Base-by-base conservation (phyloP, 1,139 yeast species). In the Candida glucosophila region DNA sequence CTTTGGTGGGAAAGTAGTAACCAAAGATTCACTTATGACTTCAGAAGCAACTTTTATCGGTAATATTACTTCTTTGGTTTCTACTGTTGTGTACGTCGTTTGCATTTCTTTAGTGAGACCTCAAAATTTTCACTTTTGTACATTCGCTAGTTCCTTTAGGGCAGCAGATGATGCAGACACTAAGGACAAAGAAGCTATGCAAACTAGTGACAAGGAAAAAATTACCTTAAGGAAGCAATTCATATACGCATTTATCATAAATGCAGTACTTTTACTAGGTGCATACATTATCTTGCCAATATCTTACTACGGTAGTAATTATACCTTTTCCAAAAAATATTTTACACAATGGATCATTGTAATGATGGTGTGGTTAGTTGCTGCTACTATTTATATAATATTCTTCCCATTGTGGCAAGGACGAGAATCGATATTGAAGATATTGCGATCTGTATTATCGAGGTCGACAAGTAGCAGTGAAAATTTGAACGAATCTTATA, bases 151-250 rank as follows among this genome's bases (percentile, higher is more conserved):
- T 12, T 39, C 46, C 1, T 44, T 55, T 25, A 32, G 28, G 3
- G 43, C 50, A 12, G 60, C 52, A 13, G 62, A 54, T 34, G 64
- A 56, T 34, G 48, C 52, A n/a, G 58, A 49, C 29, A 42, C 39
- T 14, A 47, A 43, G 13, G 60, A 52, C 28, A 29, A 36, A 23
- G 34, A 40, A 10, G 54, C 53, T 2, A 38, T 46, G 31, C 33
- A 29, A n/a, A 32, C 43, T 6, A 33, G 36, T 4, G 44, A 37
- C 8, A 32, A 32, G 1, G 52, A 46, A n/a, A 37, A 37, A 23
- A 35, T 27, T n/a, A 27, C 28, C 5, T 38, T 58, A 27, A 40
- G 32, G 22, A 42, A 23, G 19, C 56, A 49, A 15, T 41, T 53
- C 1, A 39, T 36, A 33, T 29, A 41, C 28, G 41, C 52, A 19